Base-by-base conservation (phyloP, 2,329 filamentous ascomycete species). In the Chaetomium sp. region DNA sequence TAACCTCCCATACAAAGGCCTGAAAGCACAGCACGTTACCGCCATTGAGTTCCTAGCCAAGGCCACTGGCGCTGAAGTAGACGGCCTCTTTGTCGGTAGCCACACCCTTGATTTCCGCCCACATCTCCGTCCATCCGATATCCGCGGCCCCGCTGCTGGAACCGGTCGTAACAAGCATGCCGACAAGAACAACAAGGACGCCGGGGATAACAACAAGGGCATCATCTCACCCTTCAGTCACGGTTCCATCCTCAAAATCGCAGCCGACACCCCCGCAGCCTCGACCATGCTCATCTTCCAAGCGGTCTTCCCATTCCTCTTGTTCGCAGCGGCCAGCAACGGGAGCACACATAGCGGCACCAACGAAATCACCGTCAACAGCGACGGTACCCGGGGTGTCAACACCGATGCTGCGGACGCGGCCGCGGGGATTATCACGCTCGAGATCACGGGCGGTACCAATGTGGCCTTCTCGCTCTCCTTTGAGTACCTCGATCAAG, bases 401-500 rank as follows among this genome's bases (percentile, higher is more conserved):
- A 27, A 27, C 19, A 27, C 19, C 3, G 19, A 27, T 27, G 19
- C 19, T 27, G 19, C 19, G 2, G 19, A 27, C 19, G 19, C 19
- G 19, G 19, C 19, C 19, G 19, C 19, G 19, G 70, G 75, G 33
- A 73, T 76, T 1, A 69, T 84, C 27, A 72, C 73, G 35, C 61
- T 85, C 5, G 72, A 74, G 14, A 76, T 86, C 6, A 72, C 75
- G 1, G 82, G 82, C 5, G 82, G 82, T 12, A 85, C 82, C 1
- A 85, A 86, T 59, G 77, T 80, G 2, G 70, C 73, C 8, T 82
- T 75, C 63, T 82, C 81, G 0, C 71, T 75, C 1, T 81, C 76
- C n/a, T 84, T 74, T 56, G 82, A 86, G 62, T 86, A 85, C 62
- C 68, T 85, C 3, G 79, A 83, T 62, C 82, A 85, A 62, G 77